Evolutionary conservation across 2,329 filamentous ascomycete species (phyloP).

Genomic region (Microsporum canis): DNA sequence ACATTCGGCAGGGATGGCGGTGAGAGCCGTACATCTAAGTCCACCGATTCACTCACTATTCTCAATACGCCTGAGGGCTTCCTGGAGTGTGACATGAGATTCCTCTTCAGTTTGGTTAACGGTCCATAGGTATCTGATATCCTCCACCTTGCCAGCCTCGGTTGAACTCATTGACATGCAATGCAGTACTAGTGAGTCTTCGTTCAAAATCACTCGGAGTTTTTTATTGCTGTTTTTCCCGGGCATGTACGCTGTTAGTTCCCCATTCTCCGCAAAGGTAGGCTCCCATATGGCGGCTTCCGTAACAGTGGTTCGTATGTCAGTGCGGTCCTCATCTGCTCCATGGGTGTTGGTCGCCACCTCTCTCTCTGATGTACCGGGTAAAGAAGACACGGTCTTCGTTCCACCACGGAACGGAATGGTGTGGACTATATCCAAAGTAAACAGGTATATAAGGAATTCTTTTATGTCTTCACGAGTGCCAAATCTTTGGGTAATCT

Average conservation of each 20-base stretch:
- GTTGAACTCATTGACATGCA: background rate
- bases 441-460: slow-evolving; percentile 26
- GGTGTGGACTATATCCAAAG: slow-evolving; percentile 28
- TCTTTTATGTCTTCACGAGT: slow-evolving; percentile 26
- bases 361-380: background rate
- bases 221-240: slow-evolving; percentile 21
- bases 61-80: background rate
- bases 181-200: slow-evolving; percentile 18
- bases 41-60: background rate
- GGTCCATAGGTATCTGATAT: background rate
- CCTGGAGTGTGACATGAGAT: background rate
- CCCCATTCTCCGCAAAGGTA: slow-evolving; percentile 27
- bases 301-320: background rate
- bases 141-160: background rate
- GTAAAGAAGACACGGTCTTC: background rate
- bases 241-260: slow-evolving; percentile 20
- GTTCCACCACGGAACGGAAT: slow-evolving; percentile 18
- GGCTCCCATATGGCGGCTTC: slow-evolving; percentile 10
- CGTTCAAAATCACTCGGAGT: slow-evolving; percentile 23
- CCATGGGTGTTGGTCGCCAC: background rate
- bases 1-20: background rate
- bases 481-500: slow-evolving; percentile 22
- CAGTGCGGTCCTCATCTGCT: background rate
- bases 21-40: background rate
- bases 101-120: background rate